Evolutionary conservation across 805 yeast genomes (phyloP), one percentile per base, ranked within the genome.

Genomic region (Clavispora fructus): DNA sequence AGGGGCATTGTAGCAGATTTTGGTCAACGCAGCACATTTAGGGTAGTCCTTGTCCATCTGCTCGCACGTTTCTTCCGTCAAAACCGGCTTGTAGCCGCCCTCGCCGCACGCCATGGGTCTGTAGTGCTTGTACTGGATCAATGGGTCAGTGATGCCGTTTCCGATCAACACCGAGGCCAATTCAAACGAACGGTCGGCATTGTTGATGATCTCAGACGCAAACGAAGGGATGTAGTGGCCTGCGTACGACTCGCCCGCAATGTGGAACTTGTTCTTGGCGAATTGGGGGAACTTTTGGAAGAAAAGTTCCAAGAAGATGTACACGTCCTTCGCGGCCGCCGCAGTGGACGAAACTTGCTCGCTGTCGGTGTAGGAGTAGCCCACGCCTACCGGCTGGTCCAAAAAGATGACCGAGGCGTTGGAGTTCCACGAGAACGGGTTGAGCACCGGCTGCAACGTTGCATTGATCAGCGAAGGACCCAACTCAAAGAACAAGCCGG

Each of bases 11-110:
- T 69, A 69, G 53, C 75, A 70, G 26, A 61, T 43, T 31, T 59
- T 50, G 7, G 59, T 55, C 45, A 68, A 62, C 6, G 51, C 53
- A 8, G 62, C 69, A 56, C 74, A 70, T 41, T 58, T 67, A 7
- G 67, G 65, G 45, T 62, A 65, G 45, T 60, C 67, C 35, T 52
- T 53, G 33, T 67, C 72, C 65, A 70, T 56, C 47, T 60, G 52
- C 8, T 56, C 62, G 51, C 75, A 70, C n/a, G 47, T 48, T 28
- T 65, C 66, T 39, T 58, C 63, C 8, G 53, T 30, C 39, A 69
- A 53, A 7, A 70, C 72, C n/a, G 71, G 65, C 40, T 59, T 57
- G 50, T 69, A 62, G 2, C 75, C 75, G 47, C 74, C 75, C 56
- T 68, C 70, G 39, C 75, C 75, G 56, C 75, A 70, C n/a, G 48